A percentile compares a stretch with the other conserved stretches of the same genome.
Conservation (phyloP, 768 basidiomycete species). For the Podaxis sp. region DNA sequence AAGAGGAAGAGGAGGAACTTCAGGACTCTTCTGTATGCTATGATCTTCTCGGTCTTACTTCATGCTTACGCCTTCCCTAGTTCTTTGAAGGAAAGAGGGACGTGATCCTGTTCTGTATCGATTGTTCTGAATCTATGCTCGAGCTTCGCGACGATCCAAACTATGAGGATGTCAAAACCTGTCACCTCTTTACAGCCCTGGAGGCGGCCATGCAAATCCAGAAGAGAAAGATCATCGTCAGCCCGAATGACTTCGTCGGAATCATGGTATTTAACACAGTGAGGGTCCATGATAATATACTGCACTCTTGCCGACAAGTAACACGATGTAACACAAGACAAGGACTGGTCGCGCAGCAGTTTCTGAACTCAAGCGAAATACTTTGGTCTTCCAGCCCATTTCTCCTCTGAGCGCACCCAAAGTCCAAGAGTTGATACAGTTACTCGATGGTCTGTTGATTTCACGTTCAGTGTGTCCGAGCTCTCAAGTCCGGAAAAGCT, state of each 20-base stretch:
- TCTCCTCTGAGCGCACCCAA: conserved; percentile 73
- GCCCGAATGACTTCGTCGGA: conserved; percentile 87
- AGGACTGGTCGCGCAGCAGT: conserved; percentile 34
- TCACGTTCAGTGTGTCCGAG: not conserved
- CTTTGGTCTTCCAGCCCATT: conserved; percentile 73
- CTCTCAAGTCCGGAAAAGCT: conserved; percentile 27
- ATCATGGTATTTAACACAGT: conserved; percentile 93
- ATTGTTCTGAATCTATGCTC: conserved; percentile 91
- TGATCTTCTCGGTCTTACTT: not conserved
- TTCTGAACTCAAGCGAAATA: conserved; percentile 65
- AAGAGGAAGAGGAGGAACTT: conserved; percentile 80
- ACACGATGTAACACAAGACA: conserved; percentile 26
- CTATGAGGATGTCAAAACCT: conserved; percentile 64
- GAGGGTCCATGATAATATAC: conserved; percentile 23
- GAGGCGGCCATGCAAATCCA: conserved; percentile 83
- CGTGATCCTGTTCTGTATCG: conserved; percentile 92
- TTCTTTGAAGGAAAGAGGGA: conserved; percentile 73
- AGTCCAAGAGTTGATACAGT: conserved; percentile 71
- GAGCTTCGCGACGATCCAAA: conserved; percentile 58
- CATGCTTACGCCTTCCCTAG: conserved; percentile 27
- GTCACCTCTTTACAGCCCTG: conserved; percentile 74
- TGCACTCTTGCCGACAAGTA: not conserved
- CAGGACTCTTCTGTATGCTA: conserved; percentile 59
- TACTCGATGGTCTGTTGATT: conserved; percentile 64
- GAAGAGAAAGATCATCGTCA: conserved; percentile 85